A percentile compares a stretch with the other conserved stretches of the same genome.
These are phyloP conservation scores for Physaria fendleri DNA, from an alignment of 345 rosid genomes.

Conservation along the genomic window DNA sequence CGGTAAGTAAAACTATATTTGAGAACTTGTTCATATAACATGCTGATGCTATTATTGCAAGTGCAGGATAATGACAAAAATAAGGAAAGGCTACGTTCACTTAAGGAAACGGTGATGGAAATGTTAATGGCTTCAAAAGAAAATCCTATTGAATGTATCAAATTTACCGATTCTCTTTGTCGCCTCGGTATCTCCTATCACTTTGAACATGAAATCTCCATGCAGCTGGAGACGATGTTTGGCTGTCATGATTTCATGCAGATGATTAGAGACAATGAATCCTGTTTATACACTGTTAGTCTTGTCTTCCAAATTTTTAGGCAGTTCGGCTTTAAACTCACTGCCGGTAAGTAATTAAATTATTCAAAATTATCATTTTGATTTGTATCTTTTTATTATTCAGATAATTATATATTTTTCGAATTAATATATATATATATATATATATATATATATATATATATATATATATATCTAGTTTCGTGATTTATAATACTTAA, in stretches of 20 bases:
- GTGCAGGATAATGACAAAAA: not conserved
- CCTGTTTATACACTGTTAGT: not conserved
- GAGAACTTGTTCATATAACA: not conserved
- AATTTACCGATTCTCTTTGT: slow-evolving; percentile 6
- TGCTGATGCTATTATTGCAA: not conserved
- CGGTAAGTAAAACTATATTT: not conserved
- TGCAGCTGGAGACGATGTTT: not conserved
- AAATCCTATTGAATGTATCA: not conserved
- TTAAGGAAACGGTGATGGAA: not conserved
- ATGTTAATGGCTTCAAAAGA: slow-evolving; percentile 1
- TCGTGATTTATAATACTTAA: too few relatives aligned
- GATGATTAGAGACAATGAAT: not conserved
- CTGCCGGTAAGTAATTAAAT: not conserved
- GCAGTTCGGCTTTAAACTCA: slow-evolving; percentile 2
- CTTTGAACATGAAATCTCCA: not conserved
- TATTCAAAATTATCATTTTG: too few relatives aligned
- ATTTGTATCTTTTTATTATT: too few relatives aligned
- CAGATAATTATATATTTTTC: too few relatives aligned
- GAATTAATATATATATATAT: too few relatives aligned
- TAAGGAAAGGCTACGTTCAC: not conserved
- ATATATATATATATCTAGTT: too few relatives aligned
- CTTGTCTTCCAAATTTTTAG: slow-evolving; percentile 13
- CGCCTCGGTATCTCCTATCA: slow-evolving; percentile 19
- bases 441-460: too few relatives aligned
- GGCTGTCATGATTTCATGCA: not conserved